These are phyloP conservation scores for Bolboschoenoplectus hybrid DNA, from an alignment of 202 grass and related monocot genomes.

Conservation along the genomic window DNA sequence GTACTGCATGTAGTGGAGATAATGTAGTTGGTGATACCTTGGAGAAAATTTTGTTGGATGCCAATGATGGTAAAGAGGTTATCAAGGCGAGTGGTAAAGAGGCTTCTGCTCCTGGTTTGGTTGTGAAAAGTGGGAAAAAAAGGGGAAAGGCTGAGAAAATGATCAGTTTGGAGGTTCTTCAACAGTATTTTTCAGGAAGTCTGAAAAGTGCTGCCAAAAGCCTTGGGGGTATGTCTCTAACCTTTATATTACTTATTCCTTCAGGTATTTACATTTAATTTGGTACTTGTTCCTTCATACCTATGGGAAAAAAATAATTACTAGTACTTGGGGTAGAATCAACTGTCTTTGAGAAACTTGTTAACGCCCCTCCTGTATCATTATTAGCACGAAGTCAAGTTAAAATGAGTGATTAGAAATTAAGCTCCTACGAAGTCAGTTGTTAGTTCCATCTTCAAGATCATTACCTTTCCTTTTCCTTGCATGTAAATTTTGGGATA, in stretches of 20 bases:
- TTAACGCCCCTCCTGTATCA: background rate
- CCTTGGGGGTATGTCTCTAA: slow-evolving; percentile 69
- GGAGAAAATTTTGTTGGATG: slow-evolving; percentile 47
- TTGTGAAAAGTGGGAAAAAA: slow-evolving; percentile 81
- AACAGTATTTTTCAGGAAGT: slow-evolving; percentile 90
- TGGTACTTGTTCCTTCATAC: background rate
- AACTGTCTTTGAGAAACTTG: slow-evolving; percentile 24
- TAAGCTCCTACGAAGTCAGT: background rate
- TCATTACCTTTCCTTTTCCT: slow-evolving; percentile 11
- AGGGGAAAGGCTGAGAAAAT: slow-evolving; percentile 94
- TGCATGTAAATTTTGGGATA: slow-evolving; percentile 16
- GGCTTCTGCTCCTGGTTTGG: slow-evolving; percentile 50
- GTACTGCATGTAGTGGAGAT: slow-evolving; percentile 36
- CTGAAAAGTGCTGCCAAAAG: slow-evolving; percentile 92
- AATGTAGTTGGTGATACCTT: slow-evolving; percentile 43
- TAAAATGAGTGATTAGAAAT: slow-evolving; percentile 14
- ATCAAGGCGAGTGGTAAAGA: slow-evolving; percentile 49
- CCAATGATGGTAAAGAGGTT: slow-evolving; percentile 48
- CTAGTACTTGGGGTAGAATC: background rate
- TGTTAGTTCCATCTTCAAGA: background rate
- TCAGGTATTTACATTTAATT: slow-evolving; percentile 2
- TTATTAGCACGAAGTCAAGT: background rate
- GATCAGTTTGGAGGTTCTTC: slow-evolving; percentile 89
- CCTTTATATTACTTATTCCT: slow-evolving; percentile 30
- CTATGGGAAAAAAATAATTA: background rate